A percentile compares a stretch with the other conserved stretches of the same genome.
These are phyloP conservation scores for Backusella luteola DNA, from an alignment of 192 early-diverging fungal genomes.

Conservation along the genomic window DNA sequence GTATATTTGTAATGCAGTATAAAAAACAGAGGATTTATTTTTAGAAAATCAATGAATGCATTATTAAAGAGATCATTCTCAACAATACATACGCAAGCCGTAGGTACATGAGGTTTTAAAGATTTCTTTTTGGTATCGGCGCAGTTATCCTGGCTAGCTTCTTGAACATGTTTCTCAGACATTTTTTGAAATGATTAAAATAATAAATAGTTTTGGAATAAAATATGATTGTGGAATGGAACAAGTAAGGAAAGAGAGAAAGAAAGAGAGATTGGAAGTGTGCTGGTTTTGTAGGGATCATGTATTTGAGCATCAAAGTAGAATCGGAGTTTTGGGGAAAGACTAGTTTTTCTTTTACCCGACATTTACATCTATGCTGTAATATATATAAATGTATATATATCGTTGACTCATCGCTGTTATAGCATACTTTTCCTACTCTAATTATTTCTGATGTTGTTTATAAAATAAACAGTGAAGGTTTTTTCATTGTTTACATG, in stretches of 20 bases:
- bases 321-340: background rate
- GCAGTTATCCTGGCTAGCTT: background rate
- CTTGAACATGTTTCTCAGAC: background rate
- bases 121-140: background rate
- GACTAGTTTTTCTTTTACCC: background rate
- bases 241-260: background rate
- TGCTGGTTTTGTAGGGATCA: background rate
- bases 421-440: background rate
- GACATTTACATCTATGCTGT: background rate
- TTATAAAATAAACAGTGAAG: background rate
- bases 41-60: background rate
- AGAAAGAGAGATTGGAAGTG: background rate
- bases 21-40: background rate
- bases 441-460: background rate
- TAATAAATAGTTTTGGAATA: background rate
- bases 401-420: background rate
- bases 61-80: background rate
- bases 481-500: background rate
- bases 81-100: constrained; percentile 59
- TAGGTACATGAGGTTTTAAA: constrained; percentile 67
- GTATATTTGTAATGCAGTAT: background rate
- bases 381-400: too few species aligned
- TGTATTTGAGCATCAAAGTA: background rate
- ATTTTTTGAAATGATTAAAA: background rate
- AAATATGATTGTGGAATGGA: background rate